Base-by-base conservation (phyloP, 495 filamentous ascomycete species). In the Hapsidospora chrysogenum region DNA sequence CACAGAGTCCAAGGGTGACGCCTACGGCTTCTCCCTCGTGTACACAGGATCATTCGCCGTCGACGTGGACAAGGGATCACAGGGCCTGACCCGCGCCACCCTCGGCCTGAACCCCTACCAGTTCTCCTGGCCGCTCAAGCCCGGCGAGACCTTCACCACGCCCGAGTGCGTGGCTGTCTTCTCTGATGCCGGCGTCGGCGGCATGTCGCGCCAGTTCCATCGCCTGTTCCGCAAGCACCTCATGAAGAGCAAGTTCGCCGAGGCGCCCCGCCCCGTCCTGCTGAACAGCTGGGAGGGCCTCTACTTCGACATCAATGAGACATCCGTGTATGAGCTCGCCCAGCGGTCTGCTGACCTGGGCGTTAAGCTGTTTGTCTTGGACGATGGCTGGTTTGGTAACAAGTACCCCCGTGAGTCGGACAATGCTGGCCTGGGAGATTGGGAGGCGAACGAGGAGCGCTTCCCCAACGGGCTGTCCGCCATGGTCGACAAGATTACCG, bases 281-380 rank as follows among this genome's bases (percentile, higher is more conserved):
- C 51, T 71, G 4, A 73, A 73, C 50, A 68, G 63, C 34, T 73
- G 68, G 68, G 66, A 72, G 37, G 66, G 65, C n/a, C 53, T 70
- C 1, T 49, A 55, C 9, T 68, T 64, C 34, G 36, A 64, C 41
- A 58, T 54, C 42, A 64, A 73, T 43, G 25, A 61, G 15, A 59
- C 50, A 22, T 63, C 48, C 6, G 61, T 71, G 41, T 53, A 62
- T 14, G 38, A 54, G 0, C 37, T 73, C 0, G 67, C 68, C 1
- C 29, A 65, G 33, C 58, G 66, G 25, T 57, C 67, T 0, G 66
- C 67, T 0, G 60, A 51, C 1, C 51, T 71, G 5, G 67, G 68
- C 3, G 54, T 61, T 18, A 60, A 54, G 18, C 52, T 71, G 0
- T 68, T 73, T 29, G 68, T 71, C 18, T 57, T 68, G 38, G 68